Base-by-base conservation (phyloP, 1,284 basidiomycete species). In the Microbotryum lychnidis-dioicae region DNA sequence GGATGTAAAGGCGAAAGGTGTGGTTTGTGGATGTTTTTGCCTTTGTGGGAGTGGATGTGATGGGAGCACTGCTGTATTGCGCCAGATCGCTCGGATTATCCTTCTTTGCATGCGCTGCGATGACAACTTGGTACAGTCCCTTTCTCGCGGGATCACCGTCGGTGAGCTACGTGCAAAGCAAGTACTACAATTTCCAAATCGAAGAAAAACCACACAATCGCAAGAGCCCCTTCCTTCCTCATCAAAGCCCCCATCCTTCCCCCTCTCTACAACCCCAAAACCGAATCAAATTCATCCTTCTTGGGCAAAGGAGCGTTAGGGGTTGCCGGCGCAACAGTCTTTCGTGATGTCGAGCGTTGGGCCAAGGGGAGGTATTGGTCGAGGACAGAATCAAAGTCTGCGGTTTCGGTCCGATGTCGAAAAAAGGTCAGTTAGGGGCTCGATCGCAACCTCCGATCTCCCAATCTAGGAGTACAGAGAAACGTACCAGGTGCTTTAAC, bases 371-470 rank as follows among this genome's bases (percentile, higher is more conserved):
- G 56, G 67, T 68, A 68, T 44, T 68, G 57, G 37, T 66, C 62
- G 54, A 68, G 54, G 50, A 66, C 60, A 6, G 62, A 60, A 51
- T 68, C 67, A 56, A 68, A 68, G 42, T 61, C 66, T 68, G 58
- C 9, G 1, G 1, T 9, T 16, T 25, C 29, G 25, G 45, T 48
- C 42, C n/a, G 18, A 18, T 18, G 10, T 16, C 12, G 18, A 18
- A 4, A 27, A 45, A 25, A 0, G 9, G 25, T 6, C 2, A 18
- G 23, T 27, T 6, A 50, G 29, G 14, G 6, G 25, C 23, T n/a
- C 25, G 8, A 53, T 23, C 23, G 10, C 5, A 31, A 46, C 20
- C 46, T 8, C 5, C 5, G 5, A 8, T 4, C 25, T 10, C 47
- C n/a, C 1, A 6, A 12, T 4, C 16, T 25, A 16, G 20, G 7